A percentile compares a stretch with the other conserved stretches of the same genome.
Evolutionary conservation across 2,329 filamentous ascomycete genomes (phyloP).

Genomic region (Sporothrix globosa): DNA sequence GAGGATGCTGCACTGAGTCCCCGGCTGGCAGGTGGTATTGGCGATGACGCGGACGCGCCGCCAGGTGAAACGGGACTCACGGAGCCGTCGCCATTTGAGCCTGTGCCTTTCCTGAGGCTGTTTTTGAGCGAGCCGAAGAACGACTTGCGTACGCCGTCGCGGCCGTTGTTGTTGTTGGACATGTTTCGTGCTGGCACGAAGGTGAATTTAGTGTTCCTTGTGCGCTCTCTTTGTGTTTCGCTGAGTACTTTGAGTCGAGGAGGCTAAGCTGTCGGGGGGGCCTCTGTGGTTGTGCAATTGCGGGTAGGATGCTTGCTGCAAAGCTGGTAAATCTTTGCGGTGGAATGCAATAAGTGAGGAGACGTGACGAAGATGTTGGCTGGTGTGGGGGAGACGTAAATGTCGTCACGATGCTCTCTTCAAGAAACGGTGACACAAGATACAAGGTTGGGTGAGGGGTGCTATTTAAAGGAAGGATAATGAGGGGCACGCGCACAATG

Average conservation of each 20-base stretch:
- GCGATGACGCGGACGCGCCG: not conserved
- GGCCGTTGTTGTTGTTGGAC: constrained; percentile 17
- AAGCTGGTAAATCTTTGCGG: not conserved
- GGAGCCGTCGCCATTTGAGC: not conserved
- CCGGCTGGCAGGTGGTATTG: not conserved
- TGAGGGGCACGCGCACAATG: constrained; percentile 17
- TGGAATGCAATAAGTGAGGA: not conserved
- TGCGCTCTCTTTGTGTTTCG: not conserved
- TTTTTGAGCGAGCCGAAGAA: constrained; percentile 31
- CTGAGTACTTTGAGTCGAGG: too few relatives aligned
- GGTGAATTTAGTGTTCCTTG: not conserved
- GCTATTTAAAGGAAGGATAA: not conserved
- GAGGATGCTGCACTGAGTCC: not conserved
- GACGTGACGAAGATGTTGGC: not conserved
- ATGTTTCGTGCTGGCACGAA: not conserved
- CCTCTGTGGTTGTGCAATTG: not conserved
- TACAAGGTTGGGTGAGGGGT: constrained; percentile 11
- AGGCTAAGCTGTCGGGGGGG: not conserved
- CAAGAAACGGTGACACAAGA: not conserved
- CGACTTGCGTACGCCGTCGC: constrained; percentile 20
- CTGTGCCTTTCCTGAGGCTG: not conserved
- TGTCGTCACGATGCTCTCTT: not conserved
- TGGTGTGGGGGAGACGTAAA: not conserved
- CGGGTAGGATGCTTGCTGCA: not conserved
- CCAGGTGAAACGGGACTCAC: constrained; percentile 1